Conservation (phyloP, 805 yeast species). For the Hanseniaspora thailandica region DNA sequence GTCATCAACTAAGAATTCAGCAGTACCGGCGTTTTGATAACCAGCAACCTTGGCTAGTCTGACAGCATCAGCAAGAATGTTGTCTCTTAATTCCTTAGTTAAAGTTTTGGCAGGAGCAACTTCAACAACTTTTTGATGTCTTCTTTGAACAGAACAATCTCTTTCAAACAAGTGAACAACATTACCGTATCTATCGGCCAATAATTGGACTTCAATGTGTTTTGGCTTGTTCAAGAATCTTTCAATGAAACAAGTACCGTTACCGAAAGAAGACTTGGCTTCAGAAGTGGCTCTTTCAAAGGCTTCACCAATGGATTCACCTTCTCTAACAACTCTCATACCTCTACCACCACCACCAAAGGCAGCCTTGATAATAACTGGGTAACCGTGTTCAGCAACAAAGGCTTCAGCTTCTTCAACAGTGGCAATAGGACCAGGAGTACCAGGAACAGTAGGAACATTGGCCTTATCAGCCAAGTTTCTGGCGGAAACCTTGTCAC, state of each 20-base stretch:
- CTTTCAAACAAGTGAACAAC: constrained; percentile 93
- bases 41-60: constrained; percentile 77
- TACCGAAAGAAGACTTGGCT: constrained; percentile 92
- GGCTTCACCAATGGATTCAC: constrained; percentile 85
- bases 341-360: constrained; percentile 99
- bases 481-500: constrained; percentile 95
- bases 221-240: constrained; percentile 90
- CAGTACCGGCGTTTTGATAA: constrained; percentile 96
- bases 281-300: constrained; percentile 88
- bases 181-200: constrained; percentile 89
- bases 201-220: constrained; percentile 92
- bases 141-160: constrained; percentile 98
- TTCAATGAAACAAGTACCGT: constrained; percentile 96
- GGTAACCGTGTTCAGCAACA: constrained; percentile 77
- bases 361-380: constrained; percentile 96
- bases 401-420: constrained; percentile 69
- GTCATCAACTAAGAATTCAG: constrained; percentile 87
- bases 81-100: constrained; percentile 73
- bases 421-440: constrained; percentile 86
- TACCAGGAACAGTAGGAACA: constrained; percentile 95
- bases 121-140: constrained; percentile 98
- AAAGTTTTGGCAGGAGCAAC: constrained; percentile 94
- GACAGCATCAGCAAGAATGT: constrained; percentile 89
- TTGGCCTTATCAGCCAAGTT: constrained; percentile 64
- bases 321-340: constrained; percentile 97